phyloP scores from a whole-genome alignment of 2,329 filamentous ascomycete species.

The Colletotrichum godetiae region DNA sequence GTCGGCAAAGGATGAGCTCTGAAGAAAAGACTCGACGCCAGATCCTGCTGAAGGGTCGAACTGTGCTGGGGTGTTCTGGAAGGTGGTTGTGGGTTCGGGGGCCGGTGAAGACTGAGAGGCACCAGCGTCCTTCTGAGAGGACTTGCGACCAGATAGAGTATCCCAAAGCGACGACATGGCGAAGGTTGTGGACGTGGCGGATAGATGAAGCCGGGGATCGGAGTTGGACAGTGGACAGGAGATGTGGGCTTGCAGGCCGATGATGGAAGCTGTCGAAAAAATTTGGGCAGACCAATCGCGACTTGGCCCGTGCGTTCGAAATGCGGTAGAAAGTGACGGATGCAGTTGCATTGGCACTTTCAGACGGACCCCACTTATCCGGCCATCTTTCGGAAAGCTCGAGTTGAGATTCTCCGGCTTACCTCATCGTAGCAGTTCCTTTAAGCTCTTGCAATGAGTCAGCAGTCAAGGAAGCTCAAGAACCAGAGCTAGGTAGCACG shows the following conservation, averaged over 20 bases:
- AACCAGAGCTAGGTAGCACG: background rate
- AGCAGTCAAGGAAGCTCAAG: background rate
- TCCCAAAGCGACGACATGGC: conserved; percentile 71
- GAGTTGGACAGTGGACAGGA: conserved; percentile 20
- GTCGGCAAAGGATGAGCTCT: conserved; percentile 81
- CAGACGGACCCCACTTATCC: conserved; percentile 19
- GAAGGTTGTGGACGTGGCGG: conserved; percentile 30
- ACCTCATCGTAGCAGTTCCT: background rate
- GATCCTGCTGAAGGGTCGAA: conserved; percentile 80
- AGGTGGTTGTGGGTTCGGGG: conserved; percentile 60
- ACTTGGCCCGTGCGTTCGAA: conserved; percentile 36
- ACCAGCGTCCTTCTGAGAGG: conserved; percentile 47
- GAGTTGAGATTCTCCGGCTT: conserved; percentile 15
- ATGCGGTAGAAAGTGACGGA: conserved; percentile 21
- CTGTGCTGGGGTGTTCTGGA: conserved; percentile 63
- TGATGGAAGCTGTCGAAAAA: conserved; percentile 38
- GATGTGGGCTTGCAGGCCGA: conserved; percentile 28
- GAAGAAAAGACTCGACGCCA: conserved; percentile 89
- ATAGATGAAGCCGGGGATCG: conserved; percentile 27
- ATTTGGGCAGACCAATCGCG: conserved; percentile 37
- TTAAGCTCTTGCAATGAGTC: conserved; percentile 9
- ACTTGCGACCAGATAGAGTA: conserved; percentile 70
- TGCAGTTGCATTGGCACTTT: conserved; percentile 14
- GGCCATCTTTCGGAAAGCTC: conserved; percentile 19
- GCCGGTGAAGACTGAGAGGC: conserved; percentile 44